These are phyloP conservation scores for Alternaria gansuensis DNA, from an alignment of 2,329 filamentous ascomycete species.

Conservation along the genomic window DNA sequence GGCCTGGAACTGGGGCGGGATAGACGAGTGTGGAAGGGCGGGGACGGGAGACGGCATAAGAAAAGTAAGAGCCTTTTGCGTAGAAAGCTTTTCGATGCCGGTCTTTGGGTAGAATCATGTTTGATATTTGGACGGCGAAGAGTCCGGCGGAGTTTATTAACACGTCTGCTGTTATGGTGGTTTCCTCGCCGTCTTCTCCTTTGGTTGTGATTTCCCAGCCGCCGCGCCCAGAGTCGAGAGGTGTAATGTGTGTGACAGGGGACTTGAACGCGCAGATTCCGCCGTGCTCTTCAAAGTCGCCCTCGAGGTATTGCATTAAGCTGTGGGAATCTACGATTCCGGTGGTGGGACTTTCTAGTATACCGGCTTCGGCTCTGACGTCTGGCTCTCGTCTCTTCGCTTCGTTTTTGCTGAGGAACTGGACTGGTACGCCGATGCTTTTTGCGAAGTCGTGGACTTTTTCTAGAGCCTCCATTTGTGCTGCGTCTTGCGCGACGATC, in stretches of 20 bases:
- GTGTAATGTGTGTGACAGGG: constrained; percentile 68
- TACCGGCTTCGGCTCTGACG: constrained; percentile 74
- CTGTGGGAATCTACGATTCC: constrained; percentile 90
- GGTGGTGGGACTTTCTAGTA: constrained; percentile 84
- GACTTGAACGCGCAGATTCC: constrained; percentile 77
- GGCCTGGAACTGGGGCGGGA: constrained; percentile 82
- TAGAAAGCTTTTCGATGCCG: constrained; percentile 73
- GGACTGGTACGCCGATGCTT: constrained; percentile 71
- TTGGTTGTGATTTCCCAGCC: constrained; percentile 75
- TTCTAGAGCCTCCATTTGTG: constrained; percentile 71
- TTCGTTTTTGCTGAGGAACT: constrained; percentile 72
- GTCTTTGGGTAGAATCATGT: constrained; percentile 74
- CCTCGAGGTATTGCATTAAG: constrained; percentile 82
- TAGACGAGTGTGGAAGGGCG: constrained; percentile 80
- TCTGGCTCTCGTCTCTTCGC: constrained; percentile 73
- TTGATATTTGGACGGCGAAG: constrained; percentile 77
- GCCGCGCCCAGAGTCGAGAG: constrained; percentile 60
- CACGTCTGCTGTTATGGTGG: constrained; percentile 74
- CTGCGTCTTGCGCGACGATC: constrained; percentile 85
- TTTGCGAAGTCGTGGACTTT: constrained; percentile 64
- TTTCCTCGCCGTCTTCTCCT: constrained; percentile 49
- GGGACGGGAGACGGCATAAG: constrained; percentile 73
- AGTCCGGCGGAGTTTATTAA: constrained; percentile 89
- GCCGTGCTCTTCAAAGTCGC: constrained; percentile 77
- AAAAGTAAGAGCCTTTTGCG: constrained; percentile 96